Percentiles rank a stretch among this genome's conserved stretches.
These are phyloP conservation scores for Pseudogymnoascus sp. DNA, from an alignment of 2,329 filamentous ascomycete species.

Conservation along the genomic window DNA sequence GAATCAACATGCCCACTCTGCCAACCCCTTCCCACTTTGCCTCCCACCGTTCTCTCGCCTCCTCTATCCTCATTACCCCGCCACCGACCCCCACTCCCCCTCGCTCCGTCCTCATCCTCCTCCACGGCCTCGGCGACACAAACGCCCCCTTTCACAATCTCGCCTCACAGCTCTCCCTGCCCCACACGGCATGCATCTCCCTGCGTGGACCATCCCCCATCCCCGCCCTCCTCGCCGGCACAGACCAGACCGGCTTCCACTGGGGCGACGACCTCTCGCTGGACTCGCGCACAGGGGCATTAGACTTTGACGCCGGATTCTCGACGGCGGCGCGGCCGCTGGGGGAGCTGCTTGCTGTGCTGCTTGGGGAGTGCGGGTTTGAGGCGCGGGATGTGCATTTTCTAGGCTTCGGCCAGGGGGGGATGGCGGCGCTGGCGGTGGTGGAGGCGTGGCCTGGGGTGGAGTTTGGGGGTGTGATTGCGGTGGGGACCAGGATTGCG, in stretches of 20 bases:
- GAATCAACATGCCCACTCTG: constrained; percentile 13
- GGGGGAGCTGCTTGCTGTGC: constrained; percentile 36
- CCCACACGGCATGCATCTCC: constrained; percentile 57
- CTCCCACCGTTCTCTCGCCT: constrained; percentile 30
- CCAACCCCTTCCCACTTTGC: constrained; percentile 41
- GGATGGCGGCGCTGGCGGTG: constrained; percentile 44
- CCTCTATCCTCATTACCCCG: constrained; percentile 21
- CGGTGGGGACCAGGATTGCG: constrained; percentile 55
- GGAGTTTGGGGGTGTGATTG: constrained; percentile 52
- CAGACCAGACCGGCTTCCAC: constrained; percentile 37
- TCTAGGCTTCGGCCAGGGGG: constrained; percentile 51
- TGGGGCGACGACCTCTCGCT: constrained; percentile 55
- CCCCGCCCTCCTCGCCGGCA: constrained; percentile 41
- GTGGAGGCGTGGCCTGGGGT: constrained; percentile 23
- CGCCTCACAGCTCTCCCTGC: constrained; percentile 51
- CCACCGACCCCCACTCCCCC: constrained; percentile 33
- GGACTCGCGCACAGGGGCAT: constrained; percentile 41
- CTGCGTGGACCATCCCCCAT: constrained; percentile 54
- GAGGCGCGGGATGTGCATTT: constrained; percentile 42
- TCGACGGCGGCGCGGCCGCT: constrained; percentile 35
- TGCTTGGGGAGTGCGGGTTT: constrained; percentile 44
- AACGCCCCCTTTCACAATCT: constrained; percentile 51
- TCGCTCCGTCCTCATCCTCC: constrained; percentile 57
- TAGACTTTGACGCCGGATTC: constrained; percentile 50
- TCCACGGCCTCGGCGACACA: constrained; percentile 63